Evolutionary conservation across 1,139 yeast species (phyloP), one percentile per base, ranked within the genome.

Genomic region (Saccharomyces hybrid): DNA sequence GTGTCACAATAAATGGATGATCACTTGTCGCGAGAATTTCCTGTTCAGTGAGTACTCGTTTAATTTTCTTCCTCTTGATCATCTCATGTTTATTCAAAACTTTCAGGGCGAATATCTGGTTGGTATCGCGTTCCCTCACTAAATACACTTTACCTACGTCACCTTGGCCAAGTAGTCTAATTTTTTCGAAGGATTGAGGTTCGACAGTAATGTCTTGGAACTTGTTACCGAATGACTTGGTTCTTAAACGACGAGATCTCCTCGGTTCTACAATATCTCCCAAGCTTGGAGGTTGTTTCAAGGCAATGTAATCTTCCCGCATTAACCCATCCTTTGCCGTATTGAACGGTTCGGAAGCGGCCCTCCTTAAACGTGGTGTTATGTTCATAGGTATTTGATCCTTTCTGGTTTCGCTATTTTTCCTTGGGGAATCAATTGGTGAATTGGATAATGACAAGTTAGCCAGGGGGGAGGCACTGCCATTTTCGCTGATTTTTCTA

Each of bases 91-190:
- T 95, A 68, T 83, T 84, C 55, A 93, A 76, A 3, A 93, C 90
- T 67, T 95, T 95, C 91, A 95, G 86, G 9, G 99, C 99, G 68
- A 85, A 93, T 31, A 91, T 72, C 62, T 83, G 82, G 62, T 84
- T 82, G 2, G 91, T 77, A 49, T 77, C 75, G 69, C 86, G 88
- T 65, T 95, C 97, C 55, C 88, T 80, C 3, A 93, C 99, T 48
- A 95, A 74, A 64, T 86, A 95, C 25, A 95, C 99, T 69, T 90
- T 90, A 3, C 99, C 99, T 46, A 95, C 99, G 66, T 95, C 99
- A 52, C 99, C 99, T 67, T 89, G 89, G 3, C 99, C 99, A 54
- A 95, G 75, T 31, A 93, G 73, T 60, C 89, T 82, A 56, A 95
- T 81, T 68, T 90, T 93, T 62, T 91, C 97, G 70, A 95, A 95